Percentiles rank a stretch among this genome's conserved stretches.
Evolutionary conservation across 2,329 filamentous ascomycete genomes (phyloP).

Genomic region (Neonectria neomacrospora): DNA sequence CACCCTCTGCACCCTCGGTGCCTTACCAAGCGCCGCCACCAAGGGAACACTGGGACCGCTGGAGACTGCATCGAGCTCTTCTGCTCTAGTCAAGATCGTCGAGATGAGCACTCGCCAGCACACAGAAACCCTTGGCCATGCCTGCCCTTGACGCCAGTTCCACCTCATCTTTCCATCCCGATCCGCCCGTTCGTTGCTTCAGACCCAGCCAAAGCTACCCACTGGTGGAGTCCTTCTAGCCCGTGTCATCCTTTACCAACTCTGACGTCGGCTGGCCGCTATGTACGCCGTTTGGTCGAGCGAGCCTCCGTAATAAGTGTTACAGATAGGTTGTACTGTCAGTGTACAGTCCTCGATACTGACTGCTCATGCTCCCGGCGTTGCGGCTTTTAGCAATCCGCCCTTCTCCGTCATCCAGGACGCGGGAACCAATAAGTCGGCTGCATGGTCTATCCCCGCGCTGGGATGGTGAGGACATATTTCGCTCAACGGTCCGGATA

Average conservation of each 20-base stretch:
- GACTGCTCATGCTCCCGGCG: neutral
- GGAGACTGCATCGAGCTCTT: neutral
- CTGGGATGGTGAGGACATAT: slow-evolving; percentile 20
- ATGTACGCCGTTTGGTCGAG: neutral
- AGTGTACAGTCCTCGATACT: neutral
- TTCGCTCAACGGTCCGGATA: slow-evolving; percentile 28
- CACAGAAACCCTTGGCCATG: slow-evolving; percentile 15
- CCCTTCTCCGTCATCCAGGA: slow-evolving; percentile 4
- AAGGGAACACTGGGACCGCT: neutral
- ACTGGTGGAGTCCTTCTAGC: slow-evolving; percentile 26
- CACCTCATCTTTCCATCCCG: slow-evolving; percentile 10
- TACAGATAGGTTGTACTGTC: slow-evolving; percentile 14
- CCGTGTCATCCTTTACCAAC: slow-evolving; percentile 23
- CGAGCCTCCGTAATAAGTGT: neutral
- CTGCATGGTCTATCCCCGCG: slow-evolving; percentile 17
- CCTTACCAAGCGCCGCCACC: slow-evolving; percentile 8
- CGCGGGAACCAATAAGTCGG: slow-evolving; percentile 11
- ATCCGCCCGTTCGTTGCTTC: slow-evolving; percentile 22
- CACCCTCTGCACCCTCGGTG: slow-evolving; percentile 8
- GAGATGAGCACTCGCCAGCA: slow-evolving; percentile 21
- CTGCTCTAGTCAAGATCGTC: slow-evolving; percentile 21
- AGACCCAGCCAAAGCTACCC: neutral
- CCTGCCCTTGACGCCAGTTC: slow-evolving; percentile 22
- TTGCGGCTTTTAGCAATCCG: slow-evolving; percentile 14
- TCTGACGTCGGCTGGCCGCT: slow-evolving; percentile 41